Conservation (phyloP, 805 yeast genomes). For the Ogataea glucozyma region DNA sequence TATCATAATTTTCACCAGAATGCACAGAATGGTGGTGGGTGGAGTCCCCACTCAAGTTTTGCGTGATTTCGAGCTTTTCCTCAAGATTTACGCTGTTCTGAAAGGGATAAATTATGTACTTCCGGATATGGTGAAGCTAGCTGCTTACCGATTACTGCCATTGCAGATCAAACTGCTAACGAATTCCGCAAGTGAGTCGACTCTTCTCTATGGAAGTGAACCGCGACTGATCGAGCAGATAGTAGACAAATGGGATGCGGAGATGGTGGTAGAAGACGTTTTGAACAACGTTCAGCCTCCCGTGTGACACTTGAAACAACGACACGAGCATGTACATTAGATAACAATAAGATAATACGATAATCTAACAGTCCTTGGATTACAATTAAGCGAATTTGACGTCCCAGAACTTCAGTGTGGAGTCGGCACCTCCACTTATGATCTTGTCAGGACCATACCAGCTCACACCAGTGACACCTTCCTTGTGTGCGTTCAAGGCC, state of each 20-base stretch:
- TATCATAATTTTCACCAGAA: conserved; percentile 50
- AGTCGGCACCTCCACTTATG: conserved; percentile 79
- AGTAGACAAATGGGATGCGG: conserved; percentile 46
- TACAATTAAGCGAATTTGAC: conserved; percentile 26
- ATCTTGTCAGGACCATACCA: conserved; percentile 61
- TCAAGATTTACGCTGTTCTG: conserved; percentile 44
- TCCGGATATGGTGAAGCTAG: conserved; percentile 53
- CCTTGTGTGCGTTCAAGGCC: conserved; percentile 79
- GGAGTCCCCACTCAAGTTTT: conserved; percentile 53
- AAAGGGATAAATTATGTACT: conserved; percentile 45
- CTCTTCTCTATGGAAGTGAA: conserved; percentile 59
- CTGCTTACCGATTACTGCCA: conserved; percentile 51
- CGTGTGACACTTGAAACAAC: conserved; percentile 37
- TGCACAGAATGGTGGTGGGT: conserved; percentile 52
- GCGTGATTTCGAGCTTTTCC: conserved; percentile 42
- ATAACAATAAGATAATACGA: too few species aligned
- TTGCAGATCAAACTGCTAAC: conserved; percentile 39
- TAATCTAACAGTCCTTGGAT: too few species aligned
- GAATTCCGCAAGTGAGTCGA: conserved; percentile 48
- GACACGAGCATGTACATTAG: conserved; percentile 54
- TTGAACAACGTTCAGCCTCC: conserved; percentile 54
- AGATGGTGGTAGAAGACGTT: conserved; percentile 53
- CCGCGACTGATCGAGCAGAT: conserved; percentile 41
- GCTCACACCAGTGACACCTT: conserved; percentile 72
- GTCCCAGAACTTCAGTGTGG: conserved; percentile 75